Evolutionary conservation across 345 rosid species (phyloP), one percentile per base, ranked within the genome.

Genomic region (sweet orange (Citrus sinensis)): DNA sequence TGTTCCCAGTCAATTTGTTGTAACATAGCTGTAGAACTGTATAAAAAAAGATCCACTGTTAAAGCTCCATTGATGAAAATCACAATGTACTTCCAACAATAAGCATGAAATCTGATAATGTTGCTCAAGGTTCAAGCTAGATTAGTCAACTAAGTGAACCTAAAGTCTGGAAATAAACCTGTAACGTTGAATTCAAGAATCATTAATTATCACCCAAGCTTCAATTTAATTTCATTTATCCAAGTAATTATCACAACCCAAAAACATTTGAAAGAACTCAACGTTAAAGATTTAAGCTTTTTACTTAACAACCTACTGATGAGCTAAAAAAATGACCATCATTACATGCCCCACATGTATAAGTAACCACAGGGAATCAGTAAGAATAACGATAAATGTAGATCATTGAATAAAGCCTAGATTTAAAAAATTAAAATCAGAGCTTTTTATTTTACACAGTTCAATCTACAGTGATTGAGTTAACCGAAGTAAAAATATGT

Each of bases 1-100:
- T 82, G 51, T 93, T 85, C 39, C 97, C 99, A 77, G 79, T 88
- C 85, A 96, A 82, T 80, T 87, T 86, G 84, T 96, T 96, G 90
- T 85, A 92, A 80, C 99, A 91, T 76, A 96, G 85, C 86, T 96
- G 98, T 83, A 94, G 62, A 85, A 96, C 99, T 96, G 90, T 54
- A 68, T 66, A 73, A 54, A 77, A 56, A 27, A 74, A 25, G 51
- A 73, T 51, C 58, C 59, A 61, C 1, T 0, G 70, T 62, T 67
- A 2, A 64, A 8, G 40, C 10, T 30, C 62, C 35, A 56, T 35
- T 46, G 22, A 22, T 35, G 17, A 35, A 27, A 55, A 24, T 19
- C 73, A n/a, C 55, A 27, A 60, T 59, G 17, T 13, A 66, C 19
- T 30, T 59, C 54, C 71, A 35, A 9, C 22, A 46, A 54, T 25